Evolutionary conservation across 2,329 filamentous ascomycete genomes (phyloP).

Genomic region (Trichoderma lentiforme): DNA sequence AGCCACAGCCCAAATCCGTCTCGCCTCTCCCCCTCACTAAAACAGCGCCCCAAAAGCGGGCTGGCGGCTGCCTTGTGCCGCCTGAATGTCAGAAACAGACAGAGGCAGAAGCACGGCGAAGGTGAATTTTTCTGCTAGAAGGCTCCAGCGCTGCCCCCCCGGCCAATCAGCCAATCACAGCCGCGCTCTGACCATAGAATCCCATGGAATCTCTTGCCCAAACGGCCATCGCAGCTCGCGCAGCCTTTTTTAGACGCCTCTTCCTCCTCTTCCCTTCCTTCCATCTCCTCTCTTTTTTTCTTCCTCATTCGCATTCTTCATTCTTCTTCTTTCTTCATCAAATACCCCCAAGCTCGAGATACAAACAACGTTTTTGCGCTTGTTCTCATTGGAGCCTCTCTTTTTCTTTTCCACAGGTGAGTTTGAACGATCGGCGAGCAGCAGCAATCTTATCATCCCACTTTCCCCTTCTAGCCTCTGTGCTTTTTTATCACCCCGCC

Average conservation of each 20-base stretch:
- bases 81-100: background rate
- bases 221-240: slow-evolving; percentile 23
- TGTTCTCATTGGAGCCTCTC: slow-evolving; percentile 1
- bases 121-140: slow-evolving; percentile 24
- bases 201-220: slow-evolving; percentile 42
- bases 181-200: slow-evolving; percentile 39
- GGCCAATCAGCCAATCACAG: slow-evolving; percentile 27
- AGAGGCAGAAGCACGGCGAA: background rate
- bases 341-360: slow-evolving; percentile 23
- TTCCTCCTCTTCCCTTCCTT: slow-evolving; percentile 26
- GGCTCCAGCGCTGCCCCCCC: slow-evolving; percentile 24
- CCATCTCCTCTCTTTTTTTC: slow-evolving; percentile 23
- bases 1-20: background rate
- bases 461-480: slow-evolving; percentile 18
- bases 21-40: background rate
- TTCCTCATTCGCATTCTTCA: slow-evolving; percentile 15
- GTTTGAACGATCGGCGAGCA: background rate
- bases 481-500: slow-evolving; percentile 14
- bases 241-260: slow-evolving; percentile 37
- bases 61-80: slow-evolving; percentile 11
- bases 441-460: slow-evolving; percentile 18
- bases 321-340: slow-evolving; percentile 21
- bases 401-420: slow-evolving; percentile 22
- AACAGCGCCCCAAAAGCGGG: background rate
- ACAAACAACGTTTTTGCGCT: background rate